Conservation (phyloP, 345 rosid genomes). For the Gossypium bickii region DNA sequence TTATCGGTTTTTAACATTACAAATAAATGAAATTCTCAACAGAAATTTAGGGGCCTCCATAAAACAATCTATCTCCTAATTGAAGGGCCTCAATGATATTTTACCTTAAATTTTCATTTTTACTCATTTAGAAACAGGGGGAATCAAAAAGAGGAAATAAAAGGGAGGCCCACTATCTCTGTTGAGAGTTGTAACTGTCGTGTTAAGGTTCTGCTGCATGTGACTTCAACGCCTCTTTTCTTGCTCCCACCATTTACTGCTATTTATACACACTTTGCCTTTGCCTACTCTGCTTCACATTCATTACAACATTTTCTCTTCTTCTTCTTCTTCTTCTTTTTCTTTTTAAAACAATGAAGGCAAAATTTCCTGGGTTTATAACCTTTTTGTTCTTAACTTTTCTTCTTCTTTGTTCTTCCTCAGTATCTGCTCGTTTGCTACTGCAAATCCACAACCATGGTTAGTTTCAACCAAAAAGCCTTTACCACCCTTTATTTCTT, state of each 20-base stretch:
- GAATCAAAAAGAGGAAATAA: neutral
- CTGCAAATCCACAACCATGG: constrained; percentile 21
- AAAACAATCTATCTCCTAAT: too few relatives aligned
- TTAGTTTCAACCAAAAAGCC: neutral
- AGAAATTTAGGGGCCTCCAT: too few relatives aligned
- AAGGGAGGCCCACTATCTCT: neutral
- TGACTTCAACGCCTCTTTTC: neutral
- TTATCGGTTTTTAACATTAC: too few relatives aligned
- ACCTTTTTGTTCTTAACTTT: constrained; percentile 12
- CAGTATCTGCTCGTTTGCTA: constrained; percentile 31
- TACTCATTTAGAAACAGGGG: too few relatives aligned
- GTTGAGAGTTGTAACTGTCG: constrained; percentile 16
- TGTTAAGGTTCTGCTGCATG: constrained; percentile 10
- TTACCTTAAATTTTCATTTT: too few relatives aligned
- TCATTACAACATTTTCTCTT: neutral
- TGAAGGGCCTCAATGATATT: too few relatives aligned
- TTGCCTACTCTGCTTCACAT: neutral
- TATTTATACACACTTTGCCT: constrained; percentile 12
- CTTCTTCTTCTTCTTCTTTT: neutral
- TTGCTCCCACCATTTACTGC: neutral
- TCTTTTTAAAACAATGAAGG: neutral
- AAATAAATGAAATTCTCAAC: too few relatives aligned
- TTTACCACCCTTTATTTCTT: neutral
- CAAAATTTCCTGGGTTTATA: neutral
- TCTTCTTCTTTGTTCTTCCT: constrained; percentile 13